A percentile compares a stretch with the other conserved stretches of the same genome.
Conservation (phyloP, 306 rosid species). For the Corylus americana region DNA sequence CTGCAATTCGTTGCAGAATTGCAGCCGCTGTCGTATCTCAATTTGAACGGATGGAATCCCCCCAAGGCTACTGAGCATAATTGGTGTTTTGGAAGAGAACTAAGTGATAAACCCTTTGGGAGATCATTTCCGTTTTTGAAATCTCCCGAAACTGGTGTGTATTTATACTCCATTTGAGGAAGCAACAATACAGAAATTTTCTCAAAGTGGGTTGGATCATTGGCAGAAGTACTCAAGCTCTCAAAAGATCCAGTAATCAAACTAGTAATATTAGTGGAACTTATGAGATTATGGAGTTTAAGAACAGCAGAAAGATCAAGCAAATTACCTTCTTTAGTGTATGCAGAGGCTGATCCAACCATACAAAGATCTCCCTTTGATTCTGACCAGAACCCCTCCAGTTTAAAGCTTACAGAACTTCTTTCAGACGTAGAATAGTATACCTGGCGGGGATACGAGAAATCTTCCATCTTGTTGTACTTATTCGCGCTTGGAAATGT, state of each 20-base stretch:
- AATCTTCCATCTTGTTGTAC: constrained; percentile 18
- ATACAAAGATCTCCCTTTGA: constrained; percentile 52
- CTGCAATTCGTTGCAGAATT: constrained; percentile 43
- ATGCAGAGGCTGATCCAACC: constrained; percentile 42
- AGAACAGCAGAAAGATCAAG: constrained; percentile 31
- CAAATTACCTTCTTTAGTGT: constrained; percentile 26
- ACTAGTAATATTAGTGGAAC: constrained; percentile 32
- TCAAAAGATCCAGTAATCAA: constrained; percentile 58
- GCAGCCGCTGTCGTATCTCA: constrained; percentile 48
- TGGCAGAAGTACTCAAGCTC: constrained; percentile 38
- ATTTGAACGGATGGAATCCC: constrained; percentile 15
- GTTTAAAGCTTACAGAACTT: constrained; percentile 9
- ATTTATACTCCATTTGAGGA: constrained; percentile 41
- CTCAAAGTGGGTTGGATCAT: constrained; percentile 30
- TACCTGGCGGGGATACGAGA: neutral
- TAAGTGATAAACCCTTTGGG: constrained; percentile 25
- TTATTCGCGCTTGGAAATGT: constrained; percentile 9
- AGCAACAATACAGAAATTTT: constrained; percentile 48
- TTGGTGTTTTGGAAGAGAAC: neutral
- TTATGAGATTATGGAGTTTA: constrained; percentile 47
- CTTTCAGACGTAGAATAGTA: neutral
- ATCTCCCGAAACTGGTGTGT: constrained; percentile 34
- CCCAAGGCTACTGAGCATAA: constrained; percentile 36
- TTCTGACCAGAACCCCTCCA: constrained; percentile 59
- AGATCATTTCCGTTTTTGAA: constrained; percentile 17